phyloP scores from a whole-genome alignment of 331 rosid genomes.

The Pyracantha coccinea region DNA sequence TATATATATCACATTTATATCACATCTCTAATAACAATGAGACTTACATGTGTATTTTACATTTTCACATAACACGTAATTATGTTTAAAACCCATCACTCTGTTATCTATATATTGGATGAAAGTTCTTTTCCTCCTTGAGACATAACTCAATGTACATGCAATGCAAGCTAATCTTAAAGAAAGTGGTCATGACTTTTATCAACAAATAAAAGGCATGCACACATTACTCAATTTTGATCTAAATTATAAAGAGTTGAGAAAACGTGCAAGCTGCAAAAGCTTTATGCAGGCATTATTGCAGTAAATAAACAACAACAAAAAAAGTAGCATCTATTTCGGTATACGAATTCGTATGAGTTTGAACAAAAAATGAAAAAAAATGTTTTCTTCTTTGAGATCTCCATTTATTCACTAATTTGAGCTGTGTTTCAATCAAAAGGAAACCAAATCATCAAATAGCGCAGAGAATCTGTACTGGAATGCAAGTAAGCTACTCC shows the following conservation, averaged over 20 bases:
- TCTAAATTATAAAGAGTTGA: not conserved
- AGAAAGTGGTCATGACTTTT: not conserved
- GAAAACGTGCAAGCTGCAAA: not conserved
- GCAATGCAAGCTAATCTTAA: not conserved
- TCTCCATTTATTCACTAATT: not conserved
- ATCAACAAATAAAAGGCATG: not conserved
- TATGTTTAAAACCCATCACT: too few relatives aligned
- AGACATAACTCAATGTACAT: too few relatives aligned
- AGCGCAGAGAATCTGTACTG: constrained; percentile 18
- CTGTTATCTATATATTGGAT: too few relatives aligned
- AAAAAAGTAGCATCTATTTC: not conserved
- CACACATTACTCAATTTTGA: not conserved
- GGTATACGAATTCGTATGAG: too few relatives aligned
- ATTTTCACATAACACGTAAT: too few relatives aligned
- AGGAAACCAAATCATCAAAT: constrained; percentile 9
- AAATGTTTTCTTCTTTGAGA: not conserved
- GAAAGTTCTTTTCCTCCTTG: too few relatives aligned
- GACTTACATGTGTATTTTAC: too few relatives aligned
- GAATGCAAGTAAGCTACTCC: not conserved
- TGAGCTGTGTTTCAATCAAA: not conserved
- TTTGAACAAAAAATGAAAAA: not conserved
- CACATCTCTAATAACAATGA: too few relatives aligned
- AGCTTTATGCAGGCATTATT: not conserved
- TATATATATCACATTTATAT: too few relatives aligned
- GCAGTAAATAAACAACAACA: not conserved